Percentiles rank a stretch among this genome's conserved stretches.
phyloP scores from a whole-genome alignment of 1,284 basidiomycete species.

The Ceratobasidium sp. region DNA sequence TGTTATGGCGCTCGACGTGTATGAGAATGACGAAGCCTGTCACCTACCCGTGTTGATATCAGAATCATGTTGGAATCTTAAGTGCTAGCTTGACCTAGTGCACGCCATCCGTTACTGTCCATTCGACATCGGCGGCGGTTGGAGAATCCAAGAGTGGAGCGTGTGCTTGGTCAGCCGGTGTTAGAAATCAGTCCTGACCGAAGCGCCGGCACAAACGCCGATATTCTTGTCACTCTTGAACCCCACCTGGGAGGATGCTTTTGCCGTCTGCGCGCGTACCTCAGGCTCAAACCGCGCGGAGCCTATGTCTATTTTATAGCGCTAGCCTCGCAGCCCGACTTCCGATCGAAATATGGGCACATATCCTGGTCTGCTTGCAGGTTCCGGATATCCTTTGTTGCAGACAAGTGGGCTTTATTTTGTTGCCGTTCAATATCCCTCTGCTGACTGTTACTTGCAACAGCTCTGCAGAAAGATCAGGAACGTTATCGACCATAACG shows the following conservation, averaged over 20 bases:
- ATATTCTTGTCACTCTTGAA: not conserved
- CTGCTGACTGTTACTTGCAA: not conserved
- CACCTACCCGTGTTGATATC: no score
- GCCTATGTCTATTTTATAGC: conserved; percentile 28
- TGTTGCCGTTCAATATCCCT: not conserved
- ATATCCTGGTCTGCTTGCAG: conserved; percentile 17
- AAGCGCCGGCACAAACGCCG: conserved; percentile 5
- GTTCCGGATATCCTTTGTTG: conserved; percentile 7
- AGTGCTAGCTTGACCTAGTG: no score
- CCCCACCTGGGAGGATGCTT: conserved; percentile 25
- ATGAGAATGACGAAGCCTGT: no score
- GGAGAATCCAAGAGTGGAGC: not conserved
- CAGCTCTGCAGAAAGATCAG: conserved; percentile 32
- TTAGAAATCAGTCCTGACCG: not conserved
- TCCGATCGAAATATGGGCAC: conserved; percentile 28
- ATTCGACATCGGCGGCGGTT: no score
- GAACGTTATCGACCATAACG: conserved; percentile 19
- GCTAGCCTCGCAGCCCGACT: not conserved
- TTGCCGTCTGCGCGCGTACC: conserved; percentile 34
- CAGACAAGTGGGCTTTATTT: conserved; percentile 20
- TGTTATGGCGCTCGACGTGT: no score
- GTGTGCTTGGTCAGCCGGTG: not conserved
- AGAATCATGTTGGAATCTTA: no score
- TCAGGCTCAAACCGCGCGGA: conserved; percentile 4
- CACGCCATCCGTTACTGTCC: no score